Percentiles rank a stretch among this genome's conserved stretches.
Evolutionary conservation across 371 early-diverging fungal genomes (phyloP).

Genomic region (Lichtheimia ornata): DNA sequence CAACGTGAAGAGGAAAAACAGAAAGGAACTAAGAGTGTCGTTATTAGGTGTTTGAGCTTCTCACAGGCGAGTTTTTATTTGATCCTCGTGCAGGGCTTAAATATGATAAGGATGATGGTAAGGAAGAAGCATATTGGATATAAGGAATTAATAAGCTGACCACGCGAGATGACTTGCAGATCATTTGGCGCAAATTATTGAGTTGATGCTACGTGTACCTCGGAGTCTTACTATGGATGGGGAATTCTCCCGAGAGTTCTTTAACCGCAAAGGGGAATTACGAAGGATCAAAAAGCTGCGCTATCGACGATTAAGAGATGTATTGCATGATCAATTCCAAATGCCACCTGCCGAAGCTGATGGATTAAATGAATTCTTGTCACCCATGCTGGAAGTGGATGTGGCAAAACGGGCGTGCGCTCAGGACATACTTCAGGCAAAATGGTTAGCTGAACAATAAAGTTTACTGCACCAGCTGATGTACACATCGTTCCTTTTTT

Average conservation of each 20-base stretch:
- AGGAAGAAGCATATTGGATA: background rate
- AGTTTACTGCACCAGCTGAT: no score
- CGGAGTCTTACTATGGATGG: conserved; percentile 74
- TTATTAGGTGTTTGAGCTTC: conserved; percentile 72
- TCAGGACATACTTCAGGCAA: conserved; percentile 52
- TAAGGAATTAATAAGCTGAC: conserved; percentile 1
- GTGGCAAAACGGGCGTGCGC: conserved; percentile 62
- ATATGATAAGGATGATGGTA: conserved; percentile 49
- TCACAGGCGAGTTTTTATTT: conserved; percentile 95
- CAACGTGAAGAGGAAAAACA: background rate
- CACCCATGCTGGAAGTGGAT: conserved; percentile 79
- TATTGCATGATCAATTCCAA: conserved; percentile 83
- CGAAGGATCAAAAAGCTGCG: conserved; percentile 85
- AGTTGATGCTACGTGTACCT: conserved; percentile 85
- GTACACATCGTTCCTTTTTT: no score
- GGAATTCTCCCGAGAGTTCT: conserved; percentile 77
- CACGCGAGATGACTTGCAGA: conserved; percentile 47
- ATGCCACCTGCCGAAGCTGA: conserved; percentile 61
- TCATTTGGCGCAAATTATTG: conserved; percentile 95
- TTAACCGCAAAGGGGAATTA: conserved; percentile 80
- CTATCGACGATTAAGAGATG: conserved; percentile 79
- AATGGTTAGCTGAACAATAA: conserved; percentile 47
- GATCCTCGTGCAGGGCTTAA: conserved; percentile 86
- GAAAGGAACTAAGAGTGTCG: conserved; percentile 13
- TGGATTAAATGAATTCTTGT: conserved; percentile 56